Evolutionary conservation across 2,329 filamentous ascomycete species (phyloP).

Genomic region (Colletotrichum sp.): DNA sequence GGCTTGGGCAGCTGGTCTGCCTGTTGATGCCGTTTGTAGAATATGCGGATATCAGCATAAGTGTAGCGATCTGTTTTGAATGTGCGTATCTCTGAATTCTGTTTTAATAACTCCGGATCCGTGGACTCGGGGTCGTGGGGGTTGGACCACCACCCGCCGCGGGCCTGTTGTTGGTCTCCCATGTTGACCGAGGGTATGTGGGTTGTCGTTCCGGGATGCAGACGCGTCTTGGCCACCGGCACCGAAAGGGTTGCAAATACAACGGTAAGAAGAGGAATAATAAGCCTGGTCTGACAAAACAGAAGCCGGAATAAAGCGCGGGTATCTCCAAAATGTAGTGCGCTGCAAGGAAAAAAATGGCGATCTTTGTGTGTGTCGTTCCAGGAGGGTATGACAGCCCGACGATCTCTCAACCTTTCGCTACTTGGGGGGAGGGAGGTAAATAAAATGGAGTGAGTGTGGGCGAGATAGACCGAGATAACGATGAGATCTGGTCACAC

Average conservation of each 20-base stretch:
- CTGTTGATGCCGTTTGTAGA: constrained; percentile 83
- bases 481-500: neutral
- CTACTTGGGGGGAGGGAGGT: neutral
- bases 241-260: neutral
- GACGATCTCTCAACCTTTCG: neutral
- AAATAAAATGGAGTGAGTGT: neutral
- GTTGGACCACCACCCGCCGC: constrained; percentile 2
- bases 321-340: constrained; percentile 15
- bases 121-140: constrained; percentile 51
- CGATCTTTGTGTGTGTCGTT: neutral
- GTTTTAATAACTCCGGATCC: constrained; percentile 81
- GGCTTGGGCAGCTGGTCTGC: constrained; percentile 78
- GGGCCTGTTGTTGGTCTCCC: constrained; percentile 10
- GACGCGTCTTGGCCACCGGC: neutral
- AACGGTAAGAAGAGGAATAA: neutral
- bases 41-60: constrained; percentile 81
- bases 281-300: neutral
- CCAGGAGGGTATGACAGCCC: neutral
- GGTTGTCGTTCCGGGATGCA: neutral
- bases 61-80: constrained; percentile 75
- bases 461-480: neutral
- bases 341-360: neutral
- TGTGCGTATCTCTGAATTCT: constrained; percentile 72
- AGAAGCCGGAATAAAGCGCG: constrained; percentile 1
- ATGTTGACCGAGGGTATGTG: constrained; percentile 1